Base-by-base conservation (phyloP, 148 eudicot genomes). In the Simmondsia chinensis region DNA sequence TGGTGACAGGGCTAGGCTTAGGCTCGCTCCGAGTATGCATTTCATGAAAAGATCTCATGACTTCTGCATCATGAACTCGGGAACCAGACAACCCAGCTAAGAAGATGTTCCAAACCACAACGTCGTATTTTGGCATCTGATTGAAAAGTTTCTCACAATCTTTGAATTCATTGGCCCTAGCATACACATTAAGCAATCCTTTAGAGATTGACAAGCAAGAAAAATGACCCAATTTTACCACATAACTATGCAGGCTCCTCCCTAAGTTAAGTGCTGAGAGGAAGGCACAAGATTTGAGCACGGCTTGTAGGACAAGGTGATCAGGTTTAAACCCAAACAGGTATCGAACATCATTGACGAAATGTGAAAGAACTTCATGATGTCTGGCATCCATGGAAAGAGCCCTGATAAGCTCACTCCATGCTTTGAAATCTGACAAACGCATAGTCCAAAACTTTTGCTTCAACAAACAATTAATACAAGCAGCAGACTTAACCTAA, bases 141-240 rank as follows among this genome's bases (percentile, higher is more conserved):
- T 34, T 47, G 60, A 80, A 76, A 52, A 76, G 31, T 16, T 58
- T 63, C 57, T 66, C 59, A 47, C 77, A 73, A 32, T 80, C 94
- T 43, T 56, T 59, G 46, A 76, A 57, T 21, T 63, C 56, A 29
- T 65, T 66, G 36, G 68, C 63, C 39, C 80, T 80, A 16, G 79
- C 88, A 66, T 83, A 80, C 70, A 76, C 65, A 67, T 83, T 83
- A 57, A 83, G 84, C 46, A 83, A 52, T 13, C 77, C 81, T 65
- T 80, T 80, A 11, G 66, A 65, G 22, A 83, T 70, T 23, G 61
- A 35, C 15, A 44, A 41, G 66, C 84, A 83, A 2, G 84, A 71
- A 9, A 49, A n/a, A 56, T 71, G 75, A 34, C 94, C 94, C 35
- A 65, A 52, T 43, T 74, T 83, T 40, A 83, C 31, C 39, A 59